Conservation (phyloP, 1,139 yeast species). For the Pneumocystis oryctolagi region DNA sequence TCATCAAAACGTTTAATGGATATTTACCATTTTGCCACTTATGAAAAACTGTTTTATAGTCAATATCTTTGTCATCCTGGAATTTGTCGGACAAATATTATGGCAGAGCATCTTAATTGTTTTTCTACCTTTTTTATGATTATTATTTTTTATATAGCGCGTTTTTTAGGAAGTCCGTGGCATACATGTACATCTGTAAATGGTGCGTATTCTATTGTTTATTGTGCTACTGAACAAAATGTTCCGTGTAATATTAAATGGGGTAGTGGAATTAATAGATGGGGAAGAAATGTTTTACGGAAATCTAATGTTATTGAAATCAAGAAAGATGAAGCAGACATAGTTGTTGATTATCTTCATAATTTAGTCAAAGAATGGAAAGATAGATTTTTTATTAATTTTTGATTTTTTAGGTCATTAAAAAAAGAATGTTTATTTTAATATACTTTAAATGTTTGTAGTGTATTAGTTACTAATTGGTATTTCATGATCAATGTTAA, state of each 20-base stretch:
- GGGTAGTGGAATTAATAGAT: slow-evolving; percentile 24
- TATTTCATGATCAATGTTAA: neutral
- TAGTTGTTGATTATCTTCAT: slow-evolving; percentile 29
- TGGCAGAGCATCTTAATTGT: slow-evolving; percentile 57
- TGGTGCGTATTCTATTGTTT: slow-evolving; percentile 77
- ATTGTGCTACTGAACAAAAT: slow-evolving; percentile 30
- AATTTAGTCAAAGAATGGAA: slow-evolving; percentile 4
- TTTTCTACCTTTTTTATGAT: slow-evolving; percentile 79
- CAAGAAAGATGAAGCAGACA: slow-evolving; percentile 17
- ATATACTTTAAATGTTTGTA: neutral
- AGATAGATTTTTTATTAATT: neutral
- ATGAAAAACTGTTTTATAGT: slow-evolving; percentile 36
- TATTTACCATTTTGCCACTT: slow-evolving; percentile 47
- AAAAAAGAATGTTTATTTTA: neutral
- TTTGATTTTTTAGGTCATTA: neutral
- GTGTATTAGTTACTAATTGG: neutral
- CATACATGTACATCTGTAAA: slow-evolving; percentile 77
- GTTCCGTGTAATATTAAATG: slow-evolving; percentile 5
- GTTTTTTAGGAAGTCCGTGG: slow-evolving; percentile 69
- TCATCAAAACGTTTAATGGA: slow-evolving; percentile 86
- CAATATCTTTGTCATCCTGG: slow-evolving; percentile 90
- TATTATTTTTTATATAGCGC: slow-evolving; percentile 64
- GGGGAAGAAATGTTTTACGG: slow-evolving; percentile 5
- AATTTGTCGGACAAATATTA: slow-evolving; percentile 72
- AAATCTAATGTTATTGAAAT: slow-evolving; percentile 4